Conservation (phyloP, 2,329 filamentous ascomycete species). For the Cladorrhinum sp. region DNA sequence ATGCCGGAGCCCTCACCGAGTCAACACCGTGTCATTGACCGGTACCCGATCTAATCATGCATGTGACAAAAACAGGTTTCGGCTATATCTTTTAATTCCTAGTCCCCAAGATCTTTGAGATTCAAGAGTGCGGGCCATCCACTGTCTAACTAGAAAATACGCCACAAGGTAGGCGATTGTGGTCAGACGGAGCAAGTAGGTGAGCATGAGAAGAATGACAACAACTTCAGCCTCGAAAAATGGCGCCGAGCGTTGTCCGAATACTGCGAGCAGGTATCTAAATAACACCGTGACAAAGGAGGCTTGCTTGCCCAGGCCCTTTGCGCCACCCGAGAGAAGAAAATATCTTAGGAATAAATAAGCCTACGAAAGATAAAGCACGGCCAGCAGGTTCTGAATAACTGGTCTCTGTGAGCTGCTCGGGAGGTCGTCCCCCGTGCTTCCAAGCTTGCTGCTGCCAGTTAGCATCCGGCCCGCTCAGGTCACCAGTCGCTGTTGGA, state of each 20-base stretch:
- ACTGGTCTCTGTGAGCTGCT: background rate
- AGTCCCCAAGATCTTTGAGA: background rate
- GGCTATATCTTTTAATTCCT: background rate
- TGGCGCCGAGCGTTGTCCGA: constrained; percentile 20
- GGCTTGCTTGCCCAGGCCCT: background rate
- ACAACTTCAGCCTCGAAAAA: constrained; percentile 7
- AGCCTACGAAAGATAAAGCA: background rate
- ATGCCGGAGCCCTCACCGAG: background rate
- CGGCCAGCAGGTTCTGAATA: background rate
- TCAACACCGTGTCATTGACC: background rate
- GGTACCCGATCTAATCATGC: background rate
- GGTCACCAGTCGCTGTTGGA: background rate
- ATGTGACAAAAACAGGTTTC: background rate
- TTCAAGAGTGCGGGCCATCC: background rate
- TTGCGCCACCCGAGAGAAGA: background rate
- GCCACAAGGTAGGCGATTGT: background rate
- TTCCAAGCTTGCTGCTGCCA: background rate
- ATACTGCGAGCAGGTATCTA: background rate
- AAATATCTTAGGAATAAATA: background rate
- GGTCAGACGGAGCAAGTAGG: too few species aligned
- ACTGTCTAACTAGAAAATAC: background rate
- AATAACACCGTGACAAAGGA: background rate
- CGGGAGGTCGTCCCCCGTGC: background rate
- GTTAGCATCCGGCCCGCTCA: background rate
- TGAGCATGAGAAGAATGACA: background rate